These are phyloP conservation scores for Ogataea parapolymorpha DNA, from an alignment of 805 yeast species.

Conservation along the genomic window DNA sequence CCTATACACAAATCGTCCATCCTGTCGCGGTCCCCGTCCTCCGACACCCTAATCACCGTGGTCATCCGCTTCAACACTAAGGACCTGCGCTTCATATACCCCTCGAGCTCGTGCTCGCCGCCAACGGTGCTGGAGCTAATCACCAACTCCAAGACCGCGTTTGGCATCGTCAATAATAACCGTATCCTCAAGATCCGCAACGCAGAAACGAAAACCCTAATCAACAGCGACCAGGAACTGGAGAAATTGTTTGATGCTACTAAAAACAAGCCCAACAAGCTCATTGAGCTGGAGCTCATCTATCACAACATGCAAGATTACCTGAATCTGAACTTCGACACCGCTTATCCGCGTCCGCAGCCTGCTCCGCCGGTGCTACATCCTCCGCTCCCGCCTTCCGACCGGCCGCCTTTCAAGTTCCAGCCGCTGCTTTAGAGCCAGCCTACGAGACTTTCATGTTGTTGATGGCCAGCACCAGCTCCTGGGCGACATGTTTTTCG, in stretches of 20 bases:
- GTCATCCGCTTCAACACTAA: conserved; percentile 50
- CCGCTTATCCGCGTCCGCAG: conserved; percentile 12
- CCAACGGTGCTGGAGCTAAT: conserved; percentile 78
- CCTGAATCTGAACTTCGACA: conserved; percentile 28
- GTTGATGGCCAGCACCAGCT: conserved; percentile 21
- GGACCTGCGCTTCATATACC: conserved; percentile 61
- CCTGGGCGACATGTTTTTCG: conserved; percentile 29
- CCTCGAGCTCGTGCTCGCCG: conserved; percentile 64
- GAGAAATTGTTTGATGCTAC: conserved; percentile 39
- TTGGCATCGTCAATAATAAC: conserved; percentile 45
- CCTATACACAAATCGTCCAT: conserved; percentile 6
- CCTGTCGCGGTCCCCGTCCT: conserved; percentile 6
- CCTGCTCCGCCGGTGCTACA: conserved; percentile 7
- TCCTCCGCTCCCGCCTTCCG: conserved; percentile 11
- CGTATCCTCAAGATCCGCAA: conserved; percentile 36
- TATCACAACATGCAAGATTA: conserved; percentile 28
- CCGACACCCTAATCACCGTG: conserved; percentile 34
- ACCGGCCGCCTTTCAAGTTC: conserved; percentile 25
- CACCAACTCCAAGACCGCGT: conserved; percentile 72
- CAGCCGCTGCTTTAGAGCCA: conserved; percentile 27
- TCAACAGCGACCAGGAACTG: conserved; percentile 46
- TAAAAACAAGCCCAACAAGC: conserved; percentile 24
- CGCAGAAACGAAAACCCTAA: conserved; percentile 26
- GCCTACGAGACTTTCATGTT: conserved; percentile 14
- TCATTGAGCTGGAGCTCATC: conserved; percentile 40